Base-by-base conservation (phyloP, 2,329 filamentous ascomycete genomes). In the Hypoxylon sp. region DNA sequence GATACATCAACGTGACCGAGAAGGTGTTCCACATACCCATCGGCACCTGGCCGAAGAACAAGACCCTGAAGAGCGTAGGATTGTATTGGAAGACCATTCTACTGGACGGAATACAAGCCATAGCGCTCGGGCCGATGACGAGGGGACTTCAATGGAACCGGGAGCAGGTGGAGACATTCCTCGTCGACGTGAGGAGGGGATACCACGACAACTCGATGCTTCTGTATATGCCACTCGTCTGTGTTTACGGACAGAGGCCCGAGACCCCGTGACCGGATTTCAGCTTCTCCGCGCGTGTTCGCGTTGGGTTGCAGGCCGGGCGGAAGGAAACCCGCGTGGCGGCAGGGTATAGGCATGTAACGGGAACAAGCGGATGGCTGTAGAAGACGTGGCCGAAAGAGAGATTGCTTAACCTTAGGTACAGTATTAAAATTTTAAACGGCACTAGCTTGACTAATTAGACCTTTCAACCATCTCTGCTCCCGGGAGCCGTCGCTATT, bases 191-290 rank as follows among this genome's bases (percentile, higher is more conserved):
- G 15, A 75, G 81, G 64, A 81, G 76, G 62, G 81, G 80, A n/a
- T 84, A 83, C 65, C 75, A 76, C 65, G 81, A 83, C 56, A 80
- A 79, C 50, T 70, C 73, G 58, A 75, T 74, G 67, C 79, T 82
- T 68, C 76, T 80, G 77, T 85, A 84, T 65, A 87, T 87, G 84
- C 84, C 84, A 7, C 76, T 86, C 67, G 80, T 85, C 70, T 79
- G 86, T 53, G 76, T 85, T 11, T 86, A 84, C 67, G 84, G 80
- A 15, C 85, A 87, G 72, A 86, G 82, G 71, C 82, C 84, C 8
- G 58, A 57, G 44, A 43, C 26, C 22, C 32, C 50, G 37, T 65
- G 11, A 62, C 24, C 7, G 44, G 34, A 44, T 26, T 26, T 26
- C 47, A 20, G 24, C 24, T 17, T 10, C 50, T 24, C 32, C 53